Conservation (phyloP, 2,329 filamentous ascomycete species). For the Ophiosphaerella korrae region DNA sequence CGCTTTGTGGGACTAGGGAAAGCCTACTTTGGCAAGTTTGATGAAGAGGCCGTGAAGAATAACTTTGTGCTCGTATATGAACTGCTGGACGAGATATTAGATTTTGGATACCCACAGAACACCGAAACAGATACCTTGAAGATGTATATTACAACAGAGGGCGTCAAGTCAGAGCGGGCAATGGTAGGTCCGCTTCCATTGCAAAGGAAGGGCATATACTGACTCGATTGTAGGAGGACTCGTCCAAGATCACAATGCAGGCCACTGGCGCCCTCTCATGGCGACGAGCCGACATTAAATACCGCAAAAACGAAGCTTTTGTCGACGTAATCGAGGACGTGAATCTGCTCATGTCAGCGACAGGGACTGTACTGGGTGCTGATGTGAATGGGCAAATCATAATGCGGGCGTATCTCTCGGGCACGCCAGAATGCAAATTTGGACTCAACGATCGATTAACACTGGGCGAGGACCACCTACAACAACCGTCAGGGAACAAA, state of each 20-base stretch:
- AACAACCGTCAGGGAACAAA: conserved; percentile 72
- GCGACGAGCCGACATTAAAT: conserved; percentile 96
- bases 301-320: conserved; percentile 99
- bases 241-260: conserved; percentile 98
- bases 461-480: conserved; percentile 70
- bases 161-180: conserved; percentile 86
- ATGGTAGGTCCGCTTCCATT: conserved; percentile 50
- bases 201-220: conserved; percentile 13
- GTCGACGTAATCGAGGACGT: conserved; percentile 99
- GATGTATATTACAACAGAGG: conserved; percentile 99
- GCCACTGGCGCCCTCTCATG: conserved; percentile 96
- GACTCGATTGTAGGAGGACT: conserved; percentile 68
- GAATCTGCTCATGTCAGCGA: conserved; percentile 98
- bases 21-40: conserved; percentile 98
- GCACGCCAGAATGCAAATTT: conserved; percentile 98
- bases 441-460: conserved; percentile 94
- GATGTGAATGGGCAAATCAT: conserved; percentile 97
- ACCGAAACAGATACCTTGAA: conserved; percentile 98
- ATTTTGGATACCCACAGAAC: conserved; percentile 98
- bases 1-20: conserved; percentile 86
- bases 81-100: conserved; percentile 94
- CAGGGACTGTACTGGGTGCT: conserved; percentile 89
- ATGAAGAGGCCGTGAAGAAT: conserved; percentile 99
- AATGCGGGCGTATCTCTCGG: conserved; percentile 96
- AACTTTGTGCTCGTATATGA: conserved; percentile 99